A percentile compares a stretch with the other conserved stretches of the same genome.
phyloP scores from a whole-genome alignment of 2,329 filamentous ascomycete species.

The Aureobasidium melanogenum region DNA sequence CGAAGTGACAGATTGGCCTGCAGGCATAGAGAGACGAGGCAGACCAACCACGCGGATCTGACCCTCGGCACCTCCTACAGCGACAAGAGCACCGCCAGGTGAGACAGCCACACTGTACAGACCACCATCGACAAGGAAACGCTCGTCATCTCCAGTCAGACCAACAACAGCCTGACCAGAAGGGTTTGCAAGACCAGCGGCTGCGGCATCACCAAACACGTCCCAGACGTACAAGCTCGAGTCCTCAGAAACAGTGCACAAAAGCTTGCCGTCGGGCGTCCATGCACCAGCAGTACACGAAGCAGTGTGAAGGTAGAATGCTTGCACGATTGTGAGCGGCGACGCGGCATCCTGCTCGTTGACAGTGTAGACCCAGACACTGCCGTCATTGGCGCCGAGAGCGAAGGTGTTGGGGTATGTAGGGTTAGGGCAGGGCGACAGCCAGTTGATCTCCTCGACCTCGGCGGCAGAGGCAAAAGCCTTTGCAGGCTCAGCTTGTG shows the following conservation, averaged over 20 bases:
- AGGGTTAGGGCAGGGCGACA: slow-evolving; percentile 63
- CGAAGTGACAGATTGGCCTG: slow-evolving; percentile 23
- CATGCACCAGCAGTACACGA: slow-evolving; percentile 84
- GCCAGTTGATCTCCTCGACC: slow-evolving; percentile 92
- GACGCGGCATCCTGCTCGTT: slow-evolving; percentile 52
- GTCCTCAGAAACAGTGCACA: slow-evolving; percentile 86
- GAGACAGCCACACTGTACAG: slow-evolving; percentile 82
- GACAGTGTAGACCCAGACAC: slow-evolving; percentile 92
- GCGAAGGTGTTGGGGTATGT: slow-evolving; percentile 72
- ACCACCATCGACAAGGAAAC: slow-evolving; percentile 85
- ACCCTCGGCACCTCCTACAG: slow-evolving; percentile 80
- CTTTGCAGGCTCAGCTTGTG: slow-evolving; percentile 22
- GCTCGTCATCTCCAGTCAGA: slow-evolving; percentile 72
- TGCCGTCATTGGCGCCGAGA: slow-evolving; percentile 80
- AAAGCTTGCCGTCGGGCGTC: slow-evolving; percentile 76
- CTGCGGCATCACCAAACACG: slow-evolving; percentile 70
- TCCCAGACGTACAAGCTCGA: slow-evolving; percentile 87
- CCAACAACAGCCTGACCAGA: slow-evolving; percentile 59
- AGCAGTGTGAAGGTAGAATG: slow-evolving; percentile 83
- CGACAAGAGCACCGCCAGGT: slow-evolving; percentile 68
- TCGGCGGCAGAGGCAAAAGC: slow-evolving; percentile 75
- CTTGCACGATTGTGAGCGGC: slow-evolving; percentile 74
- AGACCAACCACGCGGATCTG: slow-evolving; percentile 78
- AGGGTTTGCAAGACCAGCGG: slow-evolving; percentile 46
- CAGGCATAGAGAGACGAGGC: slow-evolving; percentile 47